These are phyloP conservation scores for Rosa rugosa DNA, from an alignment of 306 rosid genomes.

Conservation along the genomic window DNA sequence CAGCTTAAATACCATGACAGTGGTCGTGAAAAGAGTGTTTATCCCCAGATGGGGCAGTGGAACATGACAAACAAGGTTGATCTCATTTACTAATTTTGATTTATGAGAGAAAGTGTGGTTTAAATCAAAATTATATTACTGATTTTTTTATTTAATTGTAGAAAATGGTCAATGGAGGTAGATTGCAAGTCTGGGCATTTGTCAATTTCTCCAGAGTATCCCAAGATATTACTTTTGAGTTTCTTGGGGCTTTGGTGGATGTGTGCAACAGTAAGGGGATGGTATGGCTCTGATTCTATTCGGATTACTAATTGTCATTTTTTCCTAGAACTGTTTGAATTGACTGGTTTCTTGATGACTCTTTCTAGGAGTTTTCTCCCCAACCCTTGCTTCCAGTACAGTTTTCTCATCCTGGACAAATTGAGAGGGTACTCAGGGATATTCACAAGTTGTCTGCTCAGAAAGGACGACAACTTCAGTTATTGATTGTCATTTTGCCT, in stretches of 20 bases:
- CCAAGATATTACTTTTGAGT: constrained; percentile 31
- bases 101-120: neutral
- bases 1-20: constrained; percentile 61
- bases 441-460: constrained; percentile 27
- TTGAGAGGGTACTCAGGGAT: constrained; percentile 41
- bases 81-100: neutral
- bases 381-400: constrained; percentile 40
- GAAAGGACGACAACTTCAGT: constrained; percentile 32
- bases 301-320: neutral
- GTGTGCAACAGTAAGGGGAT: constrained; percentile 72
- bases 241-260: constrained; percentile 3
- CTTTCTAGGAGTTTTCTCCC: constrained; percentile 33
- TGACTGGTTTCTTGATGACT: neutral
- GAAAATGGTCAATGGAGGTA: constrained; percentile 76
- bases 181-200: constrained; percentile 47
- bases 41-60: constrained; percentile 83
- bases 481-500: constrained; percentile 71
- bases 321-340: neutral
- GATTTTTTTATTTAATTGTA: constrained; percentile 12
- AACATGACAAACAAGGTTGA: constrained; percentile 79
- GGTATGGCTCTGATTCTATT: constrained; percentile 36
- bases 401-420: constrained; percentile 10
- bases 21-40: constrained; percentile 42
- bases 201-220: constrained; percentile 38
- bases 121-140: neutral